Base-by-base conservation (phyloP, 495 filamentous ascomycete genomes). In the Trichoderma virens region DNA sequence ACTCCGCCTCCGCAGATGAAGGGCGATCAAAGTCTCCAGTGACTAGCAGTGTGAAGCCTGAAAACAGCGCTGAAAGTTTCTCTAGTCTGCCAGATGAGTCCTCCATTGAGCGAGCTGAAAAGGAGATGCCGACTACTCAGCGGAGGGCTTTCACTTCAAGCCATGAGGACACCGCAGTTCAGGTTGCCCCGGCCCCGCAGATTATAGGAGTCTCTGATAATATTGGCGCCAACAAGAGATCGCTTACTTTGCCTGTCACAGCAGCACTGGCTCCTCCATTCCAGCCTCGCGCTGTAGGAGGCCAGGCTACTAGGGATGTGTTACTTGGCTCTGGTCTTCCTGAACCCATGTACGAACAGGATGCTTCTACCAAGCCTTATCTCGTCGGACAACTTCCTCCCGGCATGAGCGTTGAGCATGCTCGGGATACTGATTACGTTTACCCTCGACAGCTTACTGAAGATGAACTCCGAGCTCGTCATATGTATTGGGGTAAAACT, bases 401-500 rank as follows among this genome's bases (percentile, higher is more conserved):
- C 61, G 76, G 77, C 9, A 59, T 71, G 27, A 71, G 73, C 30
- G 68, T 73, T 54, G 71, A 74, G 28, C 70, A 61, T 5, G 72
- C 74, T 1, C 70, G 43, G 4, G 67, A 71, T 13, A 62, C 65
- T 11, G 80, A 84, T 47, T 78, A 81, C 61, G 64, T 76, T 9
- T 85, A 84, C 66, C 71, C 69, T 25, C 70, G 82, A 62, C 70
- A 74, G 9, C 65, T 84, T 45, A 84, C 78, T 7, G 72, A 77
- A 0, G 80, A 78, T 20, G 82, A 84, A 67, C 71, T 74, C 25
- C 75, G 76, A 25, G 79, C 82, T 30, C 72, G 82, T 43, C 71
- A 71, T 59, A 65, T 81, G 45, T 84, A 83, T 65, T 84, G 81
- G 81, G 80, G 79, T 39, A 74, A 75, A 18, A 74, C 78, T 23